phyloP scores from a whole-genome alignment of 345 rosid genomes.

The Turritis glabra region DNA sequence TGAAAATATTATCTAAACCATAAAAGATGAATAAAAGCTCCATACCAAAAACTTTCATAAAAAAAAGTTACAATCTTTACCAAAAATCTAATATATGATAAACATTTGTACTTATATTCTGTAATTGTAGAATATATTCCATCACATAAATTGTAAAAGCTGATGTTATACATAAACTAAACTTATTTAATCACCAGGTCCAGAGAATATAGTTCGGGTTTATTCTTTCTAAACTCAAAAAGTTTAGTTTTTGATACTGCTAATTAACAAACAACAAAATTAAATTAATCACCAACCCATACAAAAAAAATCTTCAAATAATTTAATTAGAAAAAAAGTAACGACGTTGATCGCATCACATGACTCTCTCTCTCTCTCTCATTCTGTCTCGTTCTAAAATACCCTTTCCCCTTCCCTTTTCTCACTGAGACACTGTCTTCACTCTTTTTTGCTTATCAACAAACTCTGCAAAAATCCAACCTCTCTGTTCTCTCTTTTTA shows the following conservation, averaged over 20 bases:
- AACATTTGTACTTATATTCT: constrained; percentile 19
- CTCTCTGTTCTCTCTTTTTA: constrained; percentile 9
- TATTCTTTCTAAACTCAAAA: constrained; percentile 9
- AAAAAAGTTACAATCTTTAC: constrained; percentile 12
- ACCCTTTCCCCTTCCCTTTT: constrained; percentile 17
- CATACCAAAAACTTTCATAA: constrained; percentile 7
- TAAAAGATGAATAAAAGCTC: constrained; percentile 25
- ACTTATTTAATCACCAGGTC: constrained; percentile 2
- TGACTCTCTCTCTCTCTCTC: background rate
- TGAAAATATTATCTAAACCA: background rate
- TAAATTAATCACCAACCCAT: constrained; percentile 39
- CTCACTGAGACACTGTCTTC: constrained; percentile 26
- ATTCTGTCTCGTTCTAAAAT: background rate
- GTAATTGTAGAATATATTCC: constrained; percentile 34
- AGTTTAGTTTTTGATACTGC: background rate
- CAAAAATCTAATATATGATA: background rate
- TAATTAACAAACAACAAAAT: constrained; percentile 10
- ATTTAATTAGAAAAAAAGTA: background rate
- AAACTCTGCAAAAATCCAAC: constrained; percentile 34
- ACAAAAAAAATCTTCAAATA: background rate
- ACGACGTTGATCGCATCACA: constrained; percentile 36
- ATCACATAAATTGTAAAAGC: constrained; percentile 24
- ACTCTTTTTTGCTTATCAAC: constrained; percentile 24
- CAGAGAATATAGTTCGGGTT: background rate
- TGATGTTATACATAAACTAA: constrained; percentile 19